phyloP scores from a whole-genome alignment of 163 green algal species.

The Coccomyxa subellipsoidea region DNA sequence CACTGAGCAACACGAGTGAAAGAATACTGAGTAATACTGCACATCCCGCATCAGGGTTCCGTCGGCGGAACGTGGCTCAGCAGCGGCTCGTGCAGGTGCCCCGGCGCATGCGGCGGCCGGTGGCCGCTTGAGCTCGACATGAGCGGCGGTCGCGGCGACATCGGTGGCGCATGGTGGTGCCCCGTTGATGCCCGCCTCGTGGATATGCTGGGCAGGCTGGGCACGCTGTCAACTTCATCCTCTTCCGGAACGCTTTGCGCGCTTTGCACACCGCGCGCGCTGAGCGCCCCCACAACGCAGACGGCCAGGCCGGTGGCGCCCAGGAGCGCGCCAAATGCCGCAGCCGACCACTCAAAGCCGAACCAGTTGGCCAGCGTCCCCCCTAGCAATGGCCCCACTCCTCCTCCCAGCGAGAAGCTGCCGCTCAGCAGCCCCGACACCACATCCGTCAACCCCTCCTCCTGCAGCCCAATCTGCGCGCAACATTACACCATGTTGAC shows the following conservation, averaged over 20 bases:
- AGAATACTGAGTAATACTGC: neutral
- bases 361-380: neutral
- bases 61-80: too few species aligned
- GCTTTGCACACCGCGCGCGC: too few species aligned
- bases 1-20: too few species aligned
- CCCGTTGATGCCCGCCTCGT: neutral
- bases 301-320: neutral
- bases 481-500: neutral
- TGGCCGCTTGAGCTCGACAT: neutral
- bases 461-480: neutral
- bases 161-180: neutral
- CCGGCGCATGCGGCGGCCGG: neutral
- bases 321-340: neutral
- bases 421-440: slow-evolving; percentile 5
- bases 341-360: neutral
- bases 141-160: neutral
- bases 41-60: too few species aligned
- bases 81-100: neutral
- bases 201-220: neutral
- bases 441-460: neutral
- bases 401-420: neutral
- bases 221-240: too few species aligned
- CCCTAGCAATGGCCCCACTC: neutral
- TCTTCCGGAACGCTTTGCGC: too few species aligned
- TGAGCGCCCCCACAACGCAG: neutral